Conservation (phyloP, 2,329 filamentous ascomycete genomes). For the Colletotrichum melonis region DNA sequence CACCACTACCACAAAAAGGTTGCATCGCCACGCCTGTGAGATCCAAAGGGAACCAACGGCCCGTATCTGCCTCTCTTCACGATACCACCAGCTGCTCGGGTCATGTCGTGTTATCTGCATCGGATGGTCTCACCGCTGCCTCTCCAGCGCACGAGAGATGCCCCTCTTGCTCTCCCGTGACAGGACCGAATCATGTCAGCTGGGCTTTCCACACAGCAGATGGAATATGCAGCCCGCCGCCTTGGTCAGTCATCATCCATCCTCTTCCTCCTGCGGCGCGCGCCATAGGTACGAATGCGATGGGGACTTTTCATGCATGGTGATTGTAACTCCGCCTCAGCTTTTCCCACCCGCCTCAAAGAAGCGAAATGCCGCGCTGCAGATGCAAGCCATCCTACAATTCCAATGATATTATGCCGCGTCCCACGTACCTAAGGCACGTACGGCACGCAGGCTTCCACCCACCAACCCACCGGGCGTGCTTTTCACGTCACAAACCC, state of each 20-base stretch:
- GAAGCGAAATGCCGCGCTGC: background rate
- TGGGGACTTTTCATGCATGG: conserved; percentile 4
- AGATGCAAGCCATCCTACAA: background rate
- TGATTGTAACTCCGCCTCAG: conserved; percentile 14
- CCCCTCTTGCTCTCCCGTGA: conserved; percentile 11
- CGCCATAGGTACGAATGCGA: conserved; percentile 11
- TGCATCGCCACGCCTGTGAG: conserved; percentile 17
- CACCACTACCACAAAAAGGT: background rate
- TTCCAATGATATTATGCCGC: background rate
- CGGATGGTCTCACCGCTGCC: conserved; percentile 20
- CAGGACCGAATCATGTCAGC: conserved; percentile 14
- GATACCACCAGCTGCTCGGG: background rate
- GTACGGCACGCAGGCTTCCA: background rate
- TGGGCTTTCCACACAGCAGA: background rate
- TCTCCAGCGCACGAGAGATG: background rate
- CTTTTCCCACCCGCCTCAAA: background rate
- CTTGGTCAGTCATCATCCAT: conserved; percentile 27
- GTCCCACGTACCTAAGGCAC: background rate
- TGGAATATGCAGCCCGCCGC: conserved; percentile 6
- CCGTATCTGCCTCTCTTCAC: background rate
- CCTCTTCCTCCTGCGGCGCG: conserved; percentile 3
- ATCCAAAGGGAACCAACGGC: background rate
- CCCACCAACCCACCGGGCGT: conserved; percentile 4
- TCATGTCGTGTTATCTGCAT: background rate
- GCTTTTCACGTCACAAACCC: background rate